Base-by-base conservation (phyloP, 768 basidiomycete species). In the Phanerodontia chrysosporium region DNA sequence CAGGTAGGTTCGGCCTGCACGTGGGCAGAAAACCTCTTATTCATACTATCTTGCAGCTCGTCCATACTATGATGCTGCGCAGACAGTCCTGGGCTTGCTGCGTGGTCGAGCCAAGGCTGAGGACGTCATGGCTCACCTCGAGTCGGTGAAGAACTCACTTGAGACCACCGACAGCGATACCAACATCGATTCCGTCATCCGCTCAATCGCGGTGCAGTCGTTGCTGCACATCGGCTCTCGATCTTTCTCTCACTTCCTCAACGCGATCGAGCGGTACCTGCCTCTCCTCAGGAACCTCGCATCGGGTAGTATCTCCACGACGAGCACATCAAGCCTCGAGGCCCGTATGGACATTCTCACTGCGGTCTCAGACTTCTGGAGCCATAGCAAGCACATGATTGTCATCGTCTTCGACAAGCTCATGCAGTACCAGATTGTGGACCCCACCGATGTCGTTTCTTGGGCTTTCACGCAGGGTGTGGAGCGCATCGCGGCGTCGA, bases 391-490 rank as follows among this genome's bases (percentile, higher is more conserved):
- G 29, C 95, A 98, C 66, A 92, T 95, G 85, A 78, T 95, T 49
- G 80, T 81, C 16, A 95, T 99, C 68, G 94, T 98, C 8, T 88
- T 96, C 62, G 97, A 98, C 78, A 99, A 99, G 75, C 77, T 98
- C 55, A 90, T 98, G 85, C 96, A 98, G 70, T 99, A 99, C 73
- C 95, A 97, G 69, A 91, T 98, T 58, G 89, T 98, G 42, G 95
- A 98, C 65, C 93, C 95, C 0, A 85, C 86, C 16, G 95, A 99
- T 64, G 89, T 98, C 9, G 87, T 97, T 55, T 76, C 76, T 3
- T 96, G 91, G 89, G 83, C 88, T 18, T 96, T 98, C 72, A 61
- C 55, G 16, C 49, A 49, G 24, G 55, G 55, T 14, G 36, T 53
- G 10, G 55, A 54, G 29, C 36, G 55, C 16, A 45, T 49, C 44